Percentiles rank a stretch among this genome's conserved stretches.
phyloP scores from a whole-genome alignment of 108 stramenopile genomes.

The Epipyxis sp. region DNA sequence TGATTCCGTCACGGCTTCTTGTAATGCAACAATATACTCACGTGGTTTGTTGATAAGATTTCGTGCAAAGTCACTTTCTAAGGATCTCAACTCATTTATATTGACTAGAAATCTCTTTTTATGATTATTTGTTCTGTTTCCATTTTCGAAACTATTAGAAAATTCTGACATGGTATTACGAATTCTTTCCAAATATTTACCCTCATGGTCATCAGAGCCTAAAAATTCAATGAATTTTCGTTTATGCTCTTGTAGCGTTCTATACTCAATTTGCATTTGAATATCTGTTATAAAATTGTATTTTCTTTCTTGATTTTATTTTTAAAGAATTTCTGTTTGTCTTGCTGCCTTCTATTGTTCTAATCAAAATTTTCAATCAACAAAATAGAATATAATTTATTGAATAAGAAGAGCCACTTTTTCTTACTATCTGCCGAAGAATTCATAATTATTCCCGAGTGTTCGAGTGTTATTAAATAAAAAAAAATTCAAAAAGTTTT shows the following conservation, averaged over 20 bases:
- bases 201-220: constrained; percentile 22
- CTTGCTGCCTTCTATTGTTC: too few relatives aligned
- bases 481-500: too few relatives aligned
- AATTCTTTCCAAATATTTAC: constrained; percentile 32
- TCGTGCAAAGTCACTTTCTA: constrained; percentile 26
- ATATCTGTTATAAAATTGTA: too few relatives aligned
- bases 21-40: constrained; percentile 1
- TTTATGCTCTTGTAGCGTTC: constrained; percentile 20
- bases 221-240: constrained; percentile 32
- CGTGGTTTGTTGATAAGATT: not conserved
- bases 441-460: too few relatives aligned
- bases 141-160: not conserved
- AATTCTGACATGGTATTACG: constrained; percentile 13
- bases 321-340: too few relatives aligned
- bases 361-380: too few relatives aligned
- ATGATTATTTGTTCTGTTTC: constrained; percentile 9
- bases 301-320: too few relatives aligned
- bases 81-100: constrained; percentile 31
- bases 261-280: not conserved
- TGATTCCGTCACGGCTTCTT: constrained; percentile 34
- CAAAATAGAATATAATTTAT: too few relatives aligned
- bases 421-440: too few relatives aligned
- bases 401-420: too few relatives aligned
- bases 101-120: constrained; percentile 27
- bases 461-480: too few relatives aligned